These are phyloP conservation scores for Termitomyces sp. DNA, from an alignment of 768 basidiomycete species.

Conservation along the genomic window DNA sequence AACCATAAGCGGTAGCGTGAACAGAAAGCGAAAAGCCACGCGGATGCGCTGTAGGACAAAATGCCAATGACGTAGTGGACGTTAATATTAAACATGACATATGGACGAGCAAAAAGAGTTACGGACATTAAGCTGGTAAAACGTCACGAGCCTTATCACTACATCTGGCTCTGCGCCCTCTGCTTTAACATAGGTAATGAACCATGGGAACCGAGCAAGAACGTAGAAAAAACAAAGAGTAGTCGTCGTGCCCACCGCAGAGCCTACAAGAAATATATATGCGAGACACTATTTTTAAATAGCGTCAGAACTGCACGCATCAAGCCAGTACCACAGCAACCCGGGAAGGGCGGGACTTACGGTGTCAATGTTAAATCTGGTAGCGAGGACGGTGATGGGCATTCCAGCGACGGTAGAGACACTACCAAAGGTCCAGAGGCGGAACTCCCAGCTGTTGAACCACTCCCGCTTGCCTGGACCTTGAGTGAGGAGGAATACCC, in stretches of 20 bases:
- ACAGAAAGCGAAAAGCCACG: constrained; percentile 71
- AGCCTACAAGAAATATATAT: constrained; percentile 73
- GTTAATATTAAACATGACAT: neutral
- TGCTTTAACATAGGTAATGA: constrained; percentile 62
- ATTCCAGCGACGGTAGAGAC: constrained; percentile 59
- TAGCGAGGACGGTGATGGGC: constrained; percentile 61
- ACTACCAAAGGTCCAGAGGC: constrained; percentile 66
- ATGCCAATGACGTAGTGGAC: neutral
- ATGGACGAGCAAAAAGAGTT: neutral
- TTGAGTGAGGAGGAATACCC: constrained; percentile 79
- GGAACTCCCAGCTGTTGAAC: constrained; percentile 80
- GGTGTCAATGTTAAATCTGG: constrained; percentile 51
- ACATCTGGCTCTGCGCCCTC: constrained; percentile 74
- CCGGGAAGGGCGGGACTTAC: constrained; percentile 28
- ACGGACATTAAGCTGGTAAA: constrained; percentile 75
- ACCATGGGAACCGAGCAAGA: constrained; percentile 61
- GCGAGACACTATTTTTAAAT: constrained; percentile 48
- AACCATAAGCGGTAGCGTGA: constrained; percentile 62
- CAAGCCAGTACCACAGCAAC: neutral
- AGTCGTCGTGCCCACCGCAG: constrained; percentile 58
- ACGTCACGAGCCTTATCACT: constrained; percentile 66
- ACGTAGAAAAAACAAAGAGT: constrained; percentile 70
- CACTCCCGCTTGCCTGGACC: constrained; percentile 64
- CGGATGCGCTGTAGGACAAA: constrained; percentile 47
- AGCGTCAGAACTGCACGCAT: constrained; percentile 1